Percentiles rank a stretch among this genome's conserved stretches.
Conservation (phyloP, 805 yeast genomes). For the Ogataea pilisensis region DNA sequence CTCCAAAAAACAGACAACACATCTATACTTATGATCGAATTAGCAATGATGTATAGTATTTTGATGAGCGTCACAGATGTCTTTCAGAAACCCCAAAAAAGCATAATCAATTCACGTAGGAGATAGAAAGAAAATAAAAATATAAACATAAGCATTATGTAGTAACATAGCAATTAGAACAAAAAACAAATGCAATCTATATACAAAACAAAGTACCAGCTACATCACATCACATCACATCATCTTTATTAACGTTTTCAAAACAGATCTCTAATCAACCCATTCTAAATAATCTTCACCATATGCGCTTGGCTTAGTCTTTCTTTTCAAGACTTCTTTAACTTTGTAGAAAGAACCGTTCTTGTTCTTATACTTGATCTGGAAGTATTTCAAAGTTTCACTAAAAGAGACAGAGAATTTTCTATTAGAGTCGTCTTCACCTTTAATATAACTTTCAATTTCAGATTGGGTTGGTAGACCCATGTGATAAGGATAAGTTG, state of each 20-base stretch:
- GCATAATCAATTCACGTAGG: too few relatives aligned
- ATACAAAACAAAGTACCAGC: too few relatives aligned
- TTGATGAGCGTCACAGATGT: too few relatives aligned
- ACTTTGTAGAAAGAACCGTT: conserved; percentile 63
- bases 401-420: conserved; percentile 63
- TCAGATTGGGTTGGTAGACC: conserved; percentile 77
- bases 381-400: conserved; percentile 67
- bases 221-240: too few relatives aligned
- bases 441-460: conserved; percentile 62
- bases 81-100: too few relatives aligned
- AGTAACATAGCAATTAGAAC: too few relatives aligned
- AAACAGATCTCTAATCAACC: conserved; percentile 39
- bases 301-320: conserved; percentile 41
- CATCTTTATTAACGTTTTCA: too few relatives aligned
- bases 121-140: too few relatives aligned
- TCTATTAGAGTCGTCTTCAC: conserved; percentile 61
- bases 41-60: too few relatives aligned
- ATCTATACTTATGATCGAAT: too few relatives aligned
- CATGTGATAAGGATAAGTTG: conserved; percentile 52
- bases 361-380: conserved; percentile 43
- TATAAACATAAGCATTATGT: too few relatives aligned
- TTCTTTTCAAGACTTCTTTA: conserved; percentile 53
- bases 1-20: too few relatives aligned
- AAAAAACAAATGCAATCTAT: conserved; percentile 4
- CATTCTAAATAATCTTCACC: conserved; percentile 45